Base-by-base conservation (phyloP, 768 basidiomycete species). In the Lactarius hengduanensis region DNA sequence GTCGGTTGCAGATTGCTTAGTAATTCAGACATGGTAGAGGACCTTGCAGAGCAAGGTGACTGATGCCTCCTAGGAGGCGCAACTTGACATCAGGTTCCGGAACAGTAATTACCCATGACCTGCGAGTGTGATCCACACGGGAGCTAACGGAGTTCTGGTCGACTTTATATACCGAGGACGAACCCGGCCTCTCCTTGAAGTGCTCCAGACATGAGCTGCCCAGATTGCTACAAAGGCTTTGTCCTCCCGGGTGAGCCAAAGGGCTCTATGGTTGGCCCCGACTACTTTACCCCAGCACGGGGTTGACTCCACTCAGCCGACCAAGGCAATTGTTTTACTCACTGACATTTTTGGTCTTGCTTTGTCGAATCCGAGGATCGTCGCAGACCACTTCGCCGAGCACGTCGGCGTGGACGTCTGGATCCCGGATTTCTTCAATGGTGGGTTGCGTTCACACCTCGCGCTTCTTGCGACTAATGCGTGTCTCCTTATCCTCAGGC, bases 371-470 rank as follows among this genome's bases (percentile, higher is more conserved):
- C 78, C 75, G 67, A 85, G 84, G 70, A 78, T 89, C 64, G 76
- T 87, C 6, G 86, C 86, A 1, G 86, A 88, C 73, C 75, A 78
- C 32, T 72, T 86, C 28, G 79, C 85, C 9, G 74, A 80, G 63
- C 70, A 74, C 20, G 71, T 87, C 34, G 74, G 77, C 20, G 84
- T 86, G 67, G 87, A 88, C 69, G 86, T 87, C 20, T 88, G 84
- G 82, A 78, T 86, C 20, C 87, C 86, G 10, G 85, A 89, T 74
- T 73, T 85, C 57, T 88, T 87, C 69, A 72, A 78, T 66, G 87
- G 86, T 83, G 61, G 56, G 76, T 71, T 40, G 36, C 7, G 18
- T 30, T 30, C 8, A 22, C 36, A 20, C 11, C 13, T 26, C 20
- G 57, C 40, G 8, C 15, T 28, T 30, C 18, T 32, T 36, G 18